A percentile compares a stretch with the other conserved stretches of the same genome.
Conservation (phyloP, 1,284 basidiomycete genomes). For the Tilletia indica region DNA sequence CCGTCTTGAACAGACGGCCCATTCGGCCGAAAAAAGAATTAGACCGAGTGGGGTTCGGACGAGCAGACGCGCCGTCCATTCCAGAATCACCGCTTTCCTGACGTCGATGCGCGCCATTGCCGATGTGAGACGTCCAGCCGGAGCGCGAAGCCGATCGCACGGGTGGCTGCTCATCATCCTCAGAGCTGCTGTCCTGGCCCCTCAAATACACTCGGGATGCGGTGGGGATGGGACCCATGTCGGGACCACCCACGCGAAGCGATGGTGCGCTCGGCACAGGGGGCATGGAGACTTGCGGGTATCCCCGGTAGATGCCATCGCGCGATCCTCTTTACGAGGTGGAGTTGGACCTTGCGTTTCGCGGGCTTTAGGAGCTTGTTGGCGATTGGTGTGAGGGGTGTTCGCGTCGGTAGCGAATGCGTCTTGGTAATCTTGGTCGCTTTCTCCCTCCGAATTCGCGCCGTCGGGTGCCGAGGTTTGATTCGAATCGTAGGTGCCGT, state of each 20-base stretch:
- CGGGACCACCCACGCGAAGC: conserved; percentile 38
- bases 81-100: conserved; percentile 32
- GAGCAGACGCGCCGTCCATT: conserved; percentile 3
- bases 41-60: conserved; percentile 29
- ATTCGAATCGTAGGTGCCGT: neutral
- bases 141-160: conserved; percentile 9
- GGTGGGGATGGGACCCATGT: conserved; percentile 32
- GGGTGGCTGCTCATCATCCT: conserved; percentile 20
- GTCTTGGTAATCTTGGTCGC: conserved; percentile 36
- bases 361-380: neutral
- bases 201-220: conserved; percentile 28
- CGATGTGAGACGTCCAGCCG: conserved; percentile 17
- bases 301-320: neutral
- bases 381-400: conserved; percentile 7
- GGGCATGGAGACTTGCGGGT: conserved; percentile 30
- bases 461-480: conserved; percentile 25
- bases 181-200: conserved; percentile 17
- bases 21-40: conserved; percentile 47
- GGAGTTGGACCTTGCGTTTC: conserved; percentile 25
- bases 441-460: conserved; percentile 36
- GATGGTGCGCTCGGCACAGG: conserved; percentile 39
- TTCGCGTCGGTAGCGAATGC: conserved; percentile 29
- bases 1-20: conserved; percentile 52
- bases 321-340: conserved; percentile 17
- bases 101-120: conserved; percentile 24